These are phyloP conservation scores for Crataegus laevigata DNA, from an alignment of 306 rosid species.

Conservation along the genomic window DNA sequence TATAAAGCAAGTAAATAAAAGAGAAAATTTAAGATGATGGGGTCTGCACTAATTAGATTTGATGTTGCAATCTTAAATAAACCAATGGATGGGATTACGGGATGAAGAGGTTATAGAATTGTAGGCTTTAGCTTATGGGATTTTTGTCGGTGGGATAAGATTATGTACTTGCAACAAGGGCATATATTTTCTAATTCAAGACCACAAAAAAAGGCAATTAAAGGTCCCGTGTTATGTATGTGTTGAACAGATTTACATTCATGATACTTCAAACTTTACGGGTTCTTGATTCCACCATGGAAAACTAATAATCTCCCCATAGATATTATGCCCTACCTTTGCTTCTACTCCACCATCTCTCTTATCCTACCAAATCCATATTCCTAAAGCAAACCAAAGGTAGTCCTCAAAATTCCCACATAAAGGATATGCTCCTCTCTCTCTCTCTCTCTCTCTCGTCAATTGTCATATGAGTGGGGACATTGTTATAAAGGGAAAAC, in stretches of 20 bases:
- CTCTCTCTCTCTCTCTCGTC: neutral
- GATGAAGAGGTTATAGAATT: neutral
- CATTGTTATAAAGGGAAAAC: neutral
- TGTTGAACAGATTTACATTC: neutral
- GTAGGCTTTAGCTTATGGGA: neutral
- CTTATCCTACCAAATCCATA: constrained; percentile 11
- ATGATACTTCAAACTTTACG: neutral
- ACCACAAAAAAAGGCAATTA: neutral
- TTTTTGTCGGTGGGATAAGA: constrained; percentile 1
- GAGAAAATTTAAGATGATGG: neutral
- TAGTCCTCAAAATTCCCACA: constrained; percentile 11
- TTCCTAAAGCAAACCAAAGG: constrained; percentile 1
- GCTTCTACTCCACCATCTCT: constrained; percentile 14
- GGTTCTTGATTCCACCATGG: constrained; percentile 6
- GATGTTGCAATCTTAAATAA: neutral
- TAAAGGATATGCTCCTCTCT: neutral
- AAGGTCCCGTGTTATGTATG: neutral
- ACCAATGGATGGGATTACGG: neutral
- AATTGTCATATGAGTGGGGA: constrained; percentile 7
- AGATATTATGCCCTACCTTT: neutral
- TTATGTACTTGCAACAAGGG: neutral
- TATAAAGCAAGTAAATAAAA: neutral
- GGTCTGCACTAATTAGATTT: neutral
- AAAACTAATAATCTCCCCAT: neutral
- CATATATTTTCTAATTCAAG: constrained; percentile 7